These are phyloP conservation scores for Salvia sclarea DNA, from an alignment of 305 asterid species.

Conservation along the genomic window DNA sequence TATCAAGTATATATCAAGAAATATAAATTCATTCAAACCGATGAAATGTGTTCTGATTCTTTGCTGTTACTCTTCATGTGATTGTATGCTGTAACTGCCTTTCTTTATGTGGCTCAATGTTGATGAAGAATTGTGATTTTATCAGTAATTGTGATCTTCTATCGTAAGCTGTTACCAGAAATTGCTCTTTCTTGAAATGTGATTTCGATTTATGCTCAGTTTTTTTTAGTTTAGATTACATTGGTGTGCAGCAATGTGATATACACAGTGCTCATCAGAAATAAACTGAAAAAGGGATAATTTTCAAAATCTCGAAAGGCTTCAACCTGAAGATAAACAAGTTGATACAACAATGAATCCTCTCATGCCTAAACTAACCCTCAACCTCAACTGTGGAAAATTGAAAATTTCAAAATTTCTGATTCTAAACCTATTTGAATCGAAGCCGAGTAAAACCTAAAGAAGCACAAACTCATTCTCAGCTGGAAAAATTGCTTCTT, in stretches of 20 bases:
- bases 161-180: not conserved
- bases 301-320: not conserved
- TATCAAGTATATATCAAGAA: constrained; percentile 37
- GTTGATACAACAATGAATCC: constrained; percentile 5
- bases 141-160: constrained; percentile 1
- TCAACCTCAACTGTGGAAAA: constrained; percentile 19
- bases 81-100: constrained; percentile 26
- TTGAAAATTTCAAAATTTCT: constrained; percentile 3
- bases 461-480: constrained; percentile 23
- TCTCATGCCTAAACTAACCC: constrained; percentile 31
- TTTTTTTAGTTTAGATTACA: not conserved
- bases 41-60: constrained; percentile 33
- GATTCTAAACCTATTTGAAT: constrained; percentile 31
- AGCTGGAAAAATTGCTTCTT: constrained; percentile 28
- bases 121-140: constrained; percentile 20
- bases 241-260: not conserved
- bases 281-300: not conserved
- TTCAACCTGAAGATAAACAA: constrained; percentile 11
- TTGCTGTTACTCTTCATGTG: constrained; percentile 23
- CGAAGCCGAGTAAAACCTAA: not conserved
- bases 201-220: not conserved
- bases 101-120: constrained; percentile 23
- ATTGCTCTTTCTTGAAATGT: no score
- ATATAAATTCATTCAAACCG: constrained; percentile 21
- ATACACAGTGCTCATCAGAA: not conserved